Evolutionary conservation across 306 rosid genomes (phyloP).

Genomic region (Sindora glabra): DNA sequence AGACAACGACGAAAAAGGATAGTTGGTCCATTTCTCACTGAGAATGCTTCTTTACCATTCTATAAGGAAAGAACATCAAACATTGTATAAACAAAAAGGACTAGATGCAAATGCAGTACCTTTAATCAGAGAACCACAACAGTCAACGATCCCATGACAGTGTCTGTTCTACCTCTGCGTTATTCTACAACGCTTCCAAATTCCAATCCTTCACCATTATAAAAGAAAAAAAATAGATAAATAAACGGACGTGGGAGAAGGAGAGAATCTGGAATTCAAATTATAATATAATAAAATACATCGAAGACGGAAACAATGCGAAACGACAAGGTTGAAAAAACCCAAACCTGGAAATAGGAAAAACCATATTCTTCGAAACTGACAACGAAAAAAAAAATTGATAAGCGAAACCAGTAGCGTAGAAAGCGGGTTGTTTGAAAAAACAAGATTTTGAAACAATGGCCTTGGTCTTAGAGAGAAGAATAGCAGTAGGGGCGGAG

Average conservation of each 20-base stretch:
- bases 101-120: slow-evolving; percentile 24
- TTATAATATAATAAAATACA: slow-evolving; percentile 11
- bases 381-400: slow-evolving; percentile 19
- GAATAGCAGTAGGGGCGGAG: background rate
- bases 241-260: slow-evolving; percentile 15
- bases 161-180: slow-evolving; percentile 18
- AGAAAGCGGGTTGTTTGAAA: slow-evolving; percentile 27
- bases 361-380: slow-evolving; percentile 16
- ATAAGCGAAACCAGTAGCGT: slow-evolving; percentile 27
- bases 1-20: too few relatives aligned
- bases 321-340: slow-evolving; percentile 37
- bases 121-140: background rate
- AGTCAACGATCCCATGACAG: background rate
- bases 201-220: slow-evolving; percentile 9
- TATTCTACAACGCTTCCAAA: slow-evolving; percentile 3
- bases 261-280: slow-evolving; percentile 39
- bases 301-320: slow-evolving; percentile 17
- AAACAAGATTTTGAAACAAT: slow-evolving; percentile 19
- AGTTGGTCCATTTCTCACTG: background rate
- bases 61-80: background rate
- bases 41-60: background rate
- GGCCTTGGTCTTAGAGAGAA: slow-evolving; percentile 20
- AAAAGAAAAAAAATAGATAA: slow-evolving; percentile 5
- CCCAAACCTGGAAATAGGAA: slow-evolving; percentile 17
- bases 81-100: background rate